Evolutionary conservation across 805 yeast species (phyloP).

Genomic region (Sugiyamaella floridensis): DNA sequence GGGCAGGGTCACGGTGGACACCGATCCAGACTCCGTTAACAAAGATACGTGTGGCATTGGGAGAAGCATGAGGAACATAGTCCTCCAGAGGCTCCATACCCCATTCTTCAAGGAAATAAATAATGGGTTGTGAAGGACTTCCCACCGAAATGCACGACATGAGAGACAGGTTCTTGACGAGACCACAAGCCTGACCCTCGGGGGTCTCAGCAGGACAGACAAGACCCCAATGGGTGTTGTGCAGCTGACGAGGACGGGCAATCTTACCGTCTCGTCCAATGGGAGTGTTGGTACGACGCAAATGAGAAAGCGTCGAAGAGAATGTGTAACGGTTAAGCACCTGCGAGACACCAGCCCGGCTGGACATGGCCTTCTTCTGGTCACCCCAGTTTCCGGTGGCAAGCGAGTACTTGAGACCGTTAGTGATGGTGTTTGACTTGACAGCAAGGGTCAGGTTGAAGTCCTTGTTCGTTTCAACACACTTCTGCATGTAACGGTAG

Average conservation of each 20-base stretch:
- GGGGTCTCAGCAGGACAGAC: constrained; percentile 99
- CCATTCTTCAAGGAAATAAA: constrained; percentile 94
- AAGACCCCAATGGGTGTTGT: constrained; percentile 99
- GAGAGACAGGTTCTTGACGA: constrained; percentile 89
- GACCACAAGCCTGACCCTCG: constrained; percentile 99
- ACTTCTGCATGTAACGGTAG: constrained; percentile 96
- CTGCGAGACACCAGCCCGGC: constrained; percentile 99
- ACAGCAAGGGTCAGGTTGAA: constrained; percentile 95
- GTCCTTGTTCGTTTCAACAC: constrained; percentile 96
- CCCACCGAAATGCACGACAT: constrained; percentile 99
- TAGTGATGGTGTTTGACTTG: constrained; percentile 92
- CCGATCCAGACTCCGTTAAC: constrained; percentile 99
- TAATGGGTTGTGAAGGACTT: constrained; percentile 90
- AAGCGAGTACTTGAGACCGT: constrained; percentile 92
- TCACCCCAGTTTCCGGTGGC: constrained; percentile 99
- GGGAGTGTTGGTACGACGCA: constrained; percentile 98
- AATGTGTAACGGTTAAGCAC: constrained; percentile 96
- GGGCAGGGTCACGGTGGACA: constrained; percentile 94
- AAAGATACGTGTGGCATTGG: constrained; percentile 87
- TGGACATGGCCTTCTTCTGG: constrained; percentile 97
- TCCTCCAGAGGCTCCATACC: constrained; percentile 98
- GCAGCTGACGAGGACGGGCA: constrained; percentile 98
- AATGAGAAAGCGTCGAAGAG: constrained; percentile 96
- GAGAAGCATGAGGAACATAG: constrained; percentile 85
- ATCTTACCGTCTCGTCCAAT: constrained; percentile 99